Evolutionary conservation across 352 stramenopile genomes (phyloP).

Genomic region (Phytophthora rubi): DNA sequence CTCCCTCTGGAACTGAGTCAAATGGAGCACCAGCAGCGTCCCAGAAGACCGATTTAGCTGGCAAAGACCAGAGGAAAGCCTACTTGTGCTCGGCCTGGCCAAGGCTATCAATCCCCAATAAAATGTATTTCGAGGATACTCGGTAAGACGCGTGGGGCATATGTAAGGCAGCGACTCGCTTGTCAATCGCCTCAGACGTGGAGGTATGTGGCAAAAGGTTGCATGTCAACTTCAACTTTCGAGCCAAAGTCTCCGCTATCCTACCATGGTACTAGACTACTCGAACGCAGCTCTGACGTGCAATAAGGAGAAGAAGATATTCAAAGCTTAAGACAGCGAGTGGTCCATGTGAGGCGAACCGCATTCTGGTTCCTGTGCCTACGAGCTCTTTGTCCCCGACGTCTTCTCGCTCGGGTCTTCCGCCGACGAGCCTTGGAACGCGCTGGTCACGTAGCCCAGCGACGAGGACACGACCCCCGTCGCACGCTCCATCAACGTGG

Average conservation of each 20-base stretch:
- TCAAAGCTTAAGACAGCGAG: not conserved
- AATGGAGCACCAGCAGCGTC: conserved; percentile 12
- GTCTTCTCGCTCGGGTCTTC: conserved; percentile 6
- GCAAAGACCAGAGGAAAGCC: conserved; percentile 22
- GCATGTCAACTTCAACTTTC: not conserved
- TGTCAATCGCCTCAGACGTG: not conserved
- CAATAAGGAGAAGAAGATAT: no score
- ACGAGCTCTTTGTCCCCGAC: conserved; percentile 14
- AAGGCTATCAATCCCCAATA: not conserved
- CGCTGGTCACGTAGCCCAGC: conserved; percentile 25
- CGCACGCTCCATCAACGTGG: conserved; percentile 38
- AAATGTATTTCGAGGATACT: conserved; percentile 20
- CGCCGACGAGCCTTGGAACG: conserved; percentile 12
- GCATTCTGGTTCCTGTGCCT: not conserved
- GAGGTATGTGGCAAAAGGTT: not conserved
- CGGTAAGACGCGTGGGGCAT: not conserved
- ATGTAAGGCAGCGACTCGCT: not conserved
- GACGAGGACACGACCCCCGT: conserved; percentile 20
- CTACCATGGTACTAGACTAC: no score
- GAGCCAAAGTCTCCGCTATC: no score
- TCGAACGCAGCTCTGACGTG: no score
- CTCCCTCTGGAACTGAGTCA: conserved; percentile 20
- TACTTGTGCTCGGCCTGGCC: not conserved
- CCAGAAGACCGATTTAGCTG: conserved; percentile 31
- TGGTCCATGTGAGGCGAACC: not conserved